A percentile compares a stretch with the other conserved stretches of the same genome.
Evolutionary conservation across 345 rosid genomes (phyloP).

Genomic region (Aquilaria sinensis): DNA sequence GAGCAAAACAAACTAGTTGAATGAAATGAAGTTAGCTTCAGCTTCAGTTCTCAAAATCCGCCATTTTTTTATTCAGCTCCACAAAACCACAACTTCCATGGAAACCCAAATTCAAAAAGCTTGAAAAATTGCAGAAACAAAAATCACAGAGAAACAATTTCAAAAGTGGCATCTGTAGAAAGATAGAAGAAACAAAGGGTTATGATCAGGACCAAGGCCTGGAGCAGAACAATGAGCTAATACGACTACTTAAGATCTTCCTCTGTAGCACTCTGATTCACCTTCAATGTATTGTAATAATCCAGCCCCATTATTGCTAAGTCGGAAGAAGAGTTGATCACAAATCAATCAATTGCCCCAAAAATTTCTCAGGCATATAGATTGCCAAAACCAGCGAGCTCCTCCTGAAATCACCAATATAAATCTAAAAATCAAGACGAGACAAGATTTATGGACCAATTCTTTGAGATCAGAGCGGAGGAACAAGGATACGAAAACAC

Average conservation of each 20-base stretch:
- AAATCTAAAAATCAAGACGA: not conserved
- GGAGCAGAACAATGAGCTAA: not conserved
- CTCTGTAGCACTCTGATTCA: slow-evolving; percentile 68
- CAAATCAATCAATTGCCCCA: slow-evolving; percentile 3
- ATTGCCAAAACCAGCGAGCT: slow-evolving; percentile 3
- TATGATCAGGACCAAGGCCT: too few relatives aligned
- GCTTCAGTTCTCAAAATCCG: too few relatives aligned
- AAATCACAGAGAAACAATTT: too few relatives aligned
- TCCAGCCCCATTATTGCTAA: slow-evolving; percentile 61
- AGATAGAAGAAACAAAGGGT: too few relatives aligned
- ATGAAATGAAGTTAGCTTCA: too few relatives aligned
- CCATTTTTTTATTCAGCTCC: too few relatives aligned
- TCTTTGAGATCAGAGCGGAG: not conserved
- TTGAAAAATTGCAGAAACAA: too few relatives aligned
- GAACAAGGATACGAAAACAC: not conserved
- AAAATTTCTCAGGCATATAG: not conserved
- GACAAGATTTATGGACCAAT: slow-evolving; percentile 4
- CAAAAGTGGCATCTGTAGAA: too few relatives aligned
- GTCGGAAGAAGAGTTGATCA: not conserved
- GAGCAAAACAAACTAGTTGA: too few relatives aligned
- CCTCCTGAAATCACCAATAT: not conserved
- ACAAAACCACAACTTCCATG: too few relatives aligned
- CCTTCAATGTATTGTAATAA: slow-evolving; percentile 74
- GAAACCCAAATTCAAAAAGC: too few relatives aligned
- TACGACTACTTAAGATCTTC: slow-evolving; percentile 90